Percentiles rank a stretch among this genome's conserved stretches.
These are phyloP conservation scores for Aspergillus bombycis DNA, from an alignment of 2,329 filamentous ascomycete genomes.

Conservation along the genomic window DNA sequence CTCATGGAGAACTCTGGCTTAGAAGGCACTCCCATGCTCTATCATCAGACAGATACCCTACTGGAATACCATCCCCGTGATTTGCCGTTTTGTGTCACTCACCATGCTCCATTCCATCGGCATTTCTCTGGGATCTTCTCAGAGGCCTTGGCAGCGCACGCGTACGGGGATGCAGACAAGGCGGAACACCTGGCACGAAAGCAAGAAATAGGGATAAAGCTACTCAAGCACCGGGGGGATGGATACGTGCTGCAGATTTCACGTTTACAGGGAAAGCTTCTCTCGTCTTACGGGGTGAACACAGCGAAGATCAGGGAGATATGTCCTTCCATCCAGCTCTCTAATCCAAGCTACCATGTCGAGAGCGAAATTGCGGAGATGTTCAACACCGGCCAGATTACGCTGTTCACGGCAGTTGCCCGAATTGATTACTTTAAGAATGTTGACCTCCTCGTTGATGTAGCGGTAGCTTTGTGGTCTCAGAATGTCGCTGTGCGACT, in stretches of 20 bases:
- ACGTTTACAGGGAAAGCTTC: neutral
- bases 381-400: neutral
- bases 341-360: neutral
- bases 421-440: neutral
- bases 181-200: neutral
- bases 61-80: neutral
- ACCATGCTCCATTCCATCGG: neutral
- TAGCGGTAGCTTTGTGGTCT: neutral
- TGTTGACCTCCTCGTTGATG: neutral
- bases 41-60: neutral
- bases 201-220: neutral
- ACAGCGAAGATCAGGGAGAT: neutral
- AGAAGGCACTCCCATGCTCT: neutral
- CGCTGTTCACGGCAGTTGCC: neutral
- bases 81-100: neutral
- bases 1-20: neutral
- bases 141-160: neutral
- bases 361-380: neutral
- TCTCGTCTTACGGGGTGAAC: neutral
- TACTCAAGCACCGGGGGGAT: neutral
- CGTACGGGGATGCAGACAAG: neutral
- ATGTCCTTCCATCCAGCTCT: neutral
- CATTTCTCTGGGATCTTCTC: neutral
- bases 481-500: neutral
- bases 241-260: neutral